phyloP scores from a whole-genome alignment of 768 basidiomycete genomes.

The Rhodosporidiobolus odoratus region DNA sequence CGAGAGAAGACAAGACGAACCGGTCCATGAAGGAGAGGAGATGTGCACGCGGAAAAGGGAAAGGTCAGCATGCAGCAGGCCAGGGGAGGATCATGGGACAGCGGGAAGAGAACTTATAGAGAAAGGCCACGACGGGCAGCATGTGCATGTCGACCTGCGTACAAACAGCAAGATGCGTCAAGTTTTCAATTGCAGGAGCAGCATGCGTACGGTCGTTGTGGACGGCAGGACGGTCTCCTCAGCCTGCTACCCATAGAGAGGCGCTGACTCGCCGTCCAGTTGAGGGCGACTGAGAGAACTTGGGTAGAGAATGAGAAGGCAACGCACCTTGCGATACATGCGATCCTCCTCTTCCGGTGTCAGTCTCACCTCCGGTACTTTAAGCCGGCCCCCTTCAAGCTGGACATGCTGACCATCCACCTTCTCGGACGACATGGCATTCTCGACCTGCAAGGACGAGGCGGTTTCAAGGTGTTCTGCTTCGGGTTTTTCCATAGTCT shows the following conservation, averaged over 20 bases:
- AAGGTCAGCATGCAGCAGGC: no score
- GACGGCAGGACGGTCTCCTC: no score
- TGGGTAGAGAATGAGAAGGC: not conserved
- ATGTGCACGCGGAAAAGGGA: no score
- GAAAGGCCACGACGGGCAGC: conserved; percentile 8
- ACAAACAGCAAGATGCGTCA: not conserved
- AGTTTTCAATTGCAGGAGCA: not conserved
- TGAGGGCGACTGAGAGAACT: not conserved
- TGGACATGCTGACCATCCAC: no score
- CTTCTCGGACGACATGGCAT: not conserved
- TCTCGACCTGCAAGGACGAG: not conserved
- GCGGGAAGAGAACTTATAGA: no score
- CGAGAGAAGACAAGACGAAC: not conserved
- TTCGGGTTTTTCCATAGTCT: not conserved
- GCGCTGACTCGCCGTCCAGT: no score
- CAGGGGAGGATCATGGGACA: no score
- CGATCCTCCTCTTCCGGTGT: conserved; percentile 29
- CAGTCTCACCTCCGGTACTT: conserved; percentile 5
- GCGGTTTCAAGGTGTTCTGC: conserved; percentile 21
- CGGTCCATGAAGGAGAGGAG: conserved; percentile 11
- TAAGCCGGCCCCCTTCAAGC: not conserved
- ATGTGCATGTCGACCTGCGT: conserved; percentile 8
- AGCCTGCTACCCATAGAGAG: no score
- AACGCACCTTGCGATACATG: conserved; percentile 26
- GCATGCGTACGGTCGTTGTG: not conserved